phyloP scores from a whole-genome alignment of 306 rosid species.

The Castanopsis chinensis region DNA sequence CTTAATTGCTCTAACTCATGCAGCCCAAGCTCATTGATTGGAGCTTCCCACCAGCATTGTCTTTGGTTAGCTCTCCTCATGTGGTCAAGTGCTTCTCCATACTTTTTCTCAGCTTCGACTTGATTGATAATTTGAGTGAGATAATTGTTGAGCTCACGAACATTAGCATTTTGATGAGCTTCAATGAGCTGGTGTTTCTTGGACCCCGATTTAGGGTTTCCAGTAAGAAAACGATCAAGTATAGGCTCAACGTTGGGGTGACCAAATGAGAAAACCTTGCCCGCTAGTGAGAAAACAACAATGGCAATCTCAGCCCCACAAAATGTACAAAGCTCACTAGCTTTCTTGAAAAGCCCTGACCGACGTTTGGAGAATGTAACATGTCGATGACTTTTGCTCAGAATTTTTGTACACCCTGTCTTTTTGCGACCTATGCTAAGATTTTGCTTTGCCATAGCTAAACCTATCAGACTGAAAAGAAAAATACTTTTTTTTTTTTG shows the following conservation, averaged over 20 bases:
- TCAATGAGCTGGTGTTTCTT: constrained; percentile 31
- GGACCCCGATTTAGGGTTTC: constrained; percentile 17
- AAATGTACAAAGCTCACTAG: constrained; percentile 68
- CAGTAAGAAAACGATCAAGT: constrained; percentile 32
- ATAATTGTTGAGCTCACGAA: constrained; percentile 43
- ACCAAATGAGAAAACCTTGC: constrained; percentile 64
- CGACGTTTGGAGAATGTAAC: constrained; percentile 73
- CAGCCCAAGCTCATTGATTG: constrained; percentile 44
- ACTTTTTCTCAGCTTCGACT: constrained; percentile 52
- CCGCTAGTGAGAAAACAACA: constrained; percentile 59
- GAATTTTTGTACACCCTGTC: constrained; percentile 55
- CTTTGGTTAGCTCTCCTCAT: constrained; percentile 31
- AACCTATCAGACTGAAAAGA: constrained; percentile 24
- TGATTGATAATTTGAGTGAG: constrained; percentile 38
- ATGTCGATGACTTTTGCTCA: constrained; percentile 51
- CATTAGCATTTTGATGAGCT: constrained; percentile 33
- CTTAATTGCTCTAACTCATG: constrained; percentile 35
- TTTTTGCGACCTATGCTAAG: constrained; percentile 54
- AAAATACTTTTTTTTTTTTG: background rate
- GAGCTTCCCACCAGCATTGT: constrained; percentile 61
- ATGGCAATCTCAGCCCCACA: constrained; percentile 64
- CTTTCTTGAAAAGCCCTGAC: constrained; percentile 68
- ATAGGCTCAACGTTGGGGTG: constrained; percentile 58
- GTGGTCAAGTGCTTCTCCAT: constrained; percentile 44
- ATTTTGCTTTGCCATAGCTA: constrained; percentile 41